Conservation (phyloP, 371 early-diverging fungal genomes). For the Amoeboaphelidium protococcarum region DNA sequence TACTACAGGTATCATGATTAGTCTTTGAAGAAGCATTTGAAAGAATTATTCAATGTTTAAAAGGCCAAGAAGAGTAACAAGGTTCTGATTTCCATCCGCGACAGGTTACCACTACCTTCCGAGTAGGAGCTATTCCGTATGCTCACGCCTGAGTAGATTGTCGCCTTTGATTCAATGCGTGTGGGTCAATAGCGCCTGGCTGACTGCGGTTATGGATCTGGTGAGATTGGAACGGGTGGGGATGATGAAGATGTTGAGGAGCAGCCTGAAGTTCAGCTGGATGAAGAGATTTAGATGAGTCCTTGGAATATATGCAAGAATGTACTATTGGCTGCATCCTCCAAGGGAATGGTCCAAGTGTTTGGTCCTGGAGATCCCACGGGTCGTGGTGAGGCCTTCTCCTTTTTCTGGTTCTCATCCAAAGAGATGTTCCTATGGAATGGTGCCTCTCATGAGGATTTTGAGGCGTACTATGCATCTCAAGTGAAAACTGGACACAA, state of each 20-base stretch:
- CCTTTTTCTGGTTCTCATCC: conserved; percentile 87
- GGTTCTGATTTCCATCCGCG: conserved; percentile 78
- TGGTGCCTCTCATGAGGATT: conserved; percentile 56
- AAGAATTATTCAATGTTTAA: conserved; percentile 90
- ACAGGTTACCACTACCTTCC: conserved; percentile 37
- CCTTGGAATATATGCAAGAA: conserved; percentile 94
- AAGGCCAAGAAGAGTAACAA: conserved; percentile 71
- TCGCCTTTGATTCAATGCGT: conserved; percentile 87
- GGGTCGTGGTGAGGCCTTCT: conserved; percentile 92
- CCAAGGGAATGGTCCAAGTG: conserved; percentile 72
- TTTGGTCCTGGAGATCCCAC: conserved; percentile 59
- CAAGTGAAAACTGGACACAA: conserved; percentile 59
- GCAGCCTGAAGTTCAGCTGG: conserved; percentile 34
- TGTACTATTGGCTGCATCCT: conserved; percentile 38
- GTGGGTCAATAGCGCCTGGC: conserved; percentile 82
- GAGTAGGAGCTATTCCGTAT: conserved; percentile 88
- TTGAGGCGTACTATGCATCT: conserved; percentile 39
- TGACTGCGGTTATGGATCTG: conserved; percentile 61
- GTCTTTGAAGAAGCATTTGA: conserved; percentile 19
- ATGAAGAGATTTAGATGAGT: conserved; percentile 69
- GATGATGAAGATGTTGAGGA: conserved; percentile 32
- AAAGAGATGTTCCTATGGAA: conserved; percentile 84
- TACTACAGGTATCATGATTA: conserved; percentile 17
- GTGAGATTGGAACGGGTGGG: conserved; percentile 15
- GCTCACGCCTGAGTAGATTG: conserved; percentile 94